phyloP scores from a whole-genome alignment of 2,329 filamentous ascomycete species.

The Knufia petricola region DNA sequence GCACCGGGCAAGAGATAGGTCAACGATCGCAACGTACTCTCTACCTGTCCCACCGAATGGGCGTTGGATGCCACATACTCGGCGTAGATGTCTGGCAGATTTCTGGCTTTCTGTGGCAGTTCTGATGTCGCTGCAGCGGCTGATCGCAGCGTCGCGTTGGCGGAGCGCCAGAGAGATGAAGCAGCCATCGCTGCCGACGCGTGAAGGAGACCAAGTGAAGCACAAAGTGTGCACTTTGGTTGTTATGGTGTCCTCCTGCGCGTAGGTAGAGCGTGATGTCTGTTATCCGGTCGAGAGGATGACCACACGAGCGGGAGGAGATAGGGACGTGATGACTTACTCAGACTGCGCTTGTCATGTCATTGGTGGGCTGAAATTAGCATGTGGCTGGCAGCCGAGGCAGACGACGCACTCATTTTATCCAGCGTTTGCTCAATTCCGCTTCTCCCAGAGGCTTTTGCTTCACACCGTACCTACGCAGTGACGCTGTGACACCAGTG shows the following conservation, averaged over 20 bases:
- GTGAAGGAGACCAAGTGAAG: neutral
- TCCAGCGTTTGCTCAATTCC: too few species aligned
- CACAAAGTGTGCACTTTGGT: neutral
- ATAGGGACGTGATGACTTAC: neutral
- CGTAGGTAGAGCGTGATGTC: too few species aligned
- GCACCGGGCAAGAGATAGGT: conserved; percentile 90
- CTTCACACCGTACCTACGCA: too few species aligned
- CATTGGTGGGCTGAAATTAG: conserved; percentile 6
- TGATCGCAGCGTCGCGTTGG: conserved; percentile 16
- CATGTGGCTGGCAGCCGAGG: conserved; percentile 5
- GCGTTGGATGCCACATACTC: conserved; percentile 94
- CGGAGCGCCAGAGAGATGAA: conserved; percentile 15
- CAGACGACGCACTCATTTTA: neutral
- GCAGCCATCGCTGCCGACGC: conserved; percentile 14
- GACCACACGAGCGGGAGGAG: neutral
- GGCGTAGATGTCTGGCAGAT: conserved; percentile 45
- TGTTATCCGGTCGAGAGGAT: neutral
- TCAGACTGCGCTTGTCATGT: neutral
- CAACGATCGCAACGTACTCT: conserved; percentile 80
- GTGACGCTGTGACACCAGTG: too few species aligned
- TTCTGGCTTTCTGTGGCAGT: conserved; percentile 15
- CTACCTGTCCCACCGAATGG: conserved; percentile 86
- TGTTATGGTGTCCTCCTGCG: neutral
- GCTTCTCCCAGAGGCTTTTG: too few species aligned
- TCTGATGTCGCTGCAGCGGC: conserved; percentile 17